Evolutionary conservation across 352 stramenopile genomes (phyloP).

Genomic region (Phytophthora sansomeana): DNA sequence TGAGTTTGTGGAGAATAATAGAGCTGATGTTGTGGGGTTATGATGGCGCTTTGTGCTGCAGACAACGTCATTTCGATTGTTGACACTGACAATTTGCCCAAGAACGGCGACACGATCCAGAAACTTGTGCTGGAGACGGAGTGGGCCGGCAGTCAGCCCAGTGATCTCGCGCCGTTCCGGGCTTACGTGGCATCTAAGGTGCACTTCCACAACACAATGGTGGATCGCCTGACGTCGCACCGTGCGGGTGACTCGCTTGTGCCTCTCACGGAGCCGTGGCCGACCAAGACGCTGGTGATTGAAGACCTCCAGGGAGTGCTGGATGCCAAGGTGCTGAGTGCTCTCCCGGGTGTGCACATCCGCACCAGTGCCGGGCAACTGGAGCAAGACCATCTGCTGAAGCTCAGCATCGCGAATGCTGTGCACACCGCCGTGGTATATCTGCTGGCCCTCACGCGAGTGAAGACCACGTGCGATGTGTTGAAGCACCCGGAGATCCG

Average conservation of each 20-base stretch:
- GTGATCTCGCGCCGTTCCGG: slow-evolving; percentile 38
- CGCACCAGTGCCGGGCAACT: slow-evolving; percentile 53
- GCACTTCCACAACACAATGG: slow-evolving; percentile 88
- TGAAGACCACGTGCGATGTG: slow-evolving; percentile 17
- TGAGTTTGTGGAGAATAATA: not conserved
- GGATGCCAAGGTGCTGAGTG: slow-evolving; percentile 29
- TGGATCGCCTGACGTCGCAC: slow-evolving; percentile 77
- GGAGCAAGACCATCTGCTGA: slow-evolving; percentile 87
- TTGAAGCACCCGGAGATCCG: slow-evolving; percentile 49
- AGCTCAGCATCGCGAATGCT: slow-evolving; percentile 93
- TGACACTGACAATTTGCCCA: slow-evolving; percentile 86
- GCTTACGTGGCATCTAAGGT: slow-evolving; percentile 58
- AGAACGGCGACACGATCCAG: slow-evolving; percentile 74
- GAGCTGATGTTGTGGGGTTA: too few relatives aligned
- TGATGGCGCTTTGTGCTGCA: too few relatives aligned
- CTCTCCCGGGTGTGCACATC: slow-evolving; percentile 64
- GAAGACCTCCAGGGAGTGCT: slow-evolving; percentile 66
- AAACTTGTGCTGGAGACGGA: slow-evolving; percentile 43
- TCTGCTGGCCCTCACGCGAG: slow-evolving; percentile 59
- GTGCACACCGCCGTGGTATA: slow-evolving; percentile 94
- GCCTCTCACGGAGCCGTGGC: slow-evolving; percentile 68
- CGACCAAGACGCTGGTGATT: slow-evolving; percentile 74
- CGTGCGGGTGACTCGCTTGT: slow-evolving; percentile 55
- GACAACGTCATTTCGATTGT: slow-evolving; percentile 77
- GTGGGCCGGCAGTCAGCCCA: slow-evolving; percentile 20